phyloP scores from a whole-genome alignment of 805 yeast species.

The Saccharomycopsis sp. region DNA sequence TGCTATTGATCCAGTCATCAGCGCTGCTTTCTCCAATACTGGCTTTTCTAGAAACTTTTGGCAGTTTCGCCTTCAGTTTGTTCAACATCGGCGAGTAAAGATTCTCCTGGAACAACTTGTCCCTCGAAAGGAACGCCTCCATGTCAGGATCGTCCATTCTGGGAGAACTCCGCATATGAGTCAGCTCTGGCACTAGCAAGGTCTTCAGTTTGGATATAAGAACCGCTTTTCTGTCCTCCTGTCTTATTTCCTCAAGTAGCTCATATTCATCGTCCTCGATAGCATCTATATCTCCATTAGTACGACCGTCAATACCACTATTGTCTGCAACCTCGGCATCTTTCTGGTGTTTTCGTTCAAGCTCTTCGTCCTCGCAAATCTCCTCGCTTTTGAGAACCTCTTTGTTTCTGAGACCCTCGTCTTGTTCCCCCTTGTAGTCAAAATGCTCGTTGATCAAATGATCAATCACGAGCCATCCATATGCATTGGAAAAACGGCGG shows the following conservation, averaged over 20 bases:
- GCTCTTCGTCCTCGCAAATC: too few relatives aligned
- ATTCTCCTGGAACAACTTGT: background rate
- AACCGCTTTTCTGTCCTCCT: background rate
- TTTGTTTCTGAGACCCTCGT: too few relatives aligned
- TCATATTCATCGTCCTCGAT: too few relatives aligned
- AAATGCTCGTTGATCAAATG: conserved; percentile 64
- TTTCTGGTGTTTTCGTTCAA: too few relatives aligned
- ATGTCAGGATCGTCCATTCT: background rate
- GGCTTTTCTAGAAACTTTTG: background rate
- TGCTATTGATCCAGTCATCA: conserved; percentile 20
- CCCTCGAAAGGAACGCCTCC: background rate
- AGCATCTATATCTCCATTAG: too few relatives aligned
- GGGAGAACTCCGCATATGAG: background rate
- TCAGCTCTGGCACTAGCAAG: background rate
- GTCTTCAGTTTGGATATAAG: background rate
- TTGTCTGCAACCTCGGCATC: too few relatives aligned
- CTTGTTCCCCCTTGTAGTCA: conserved; percentile 19
- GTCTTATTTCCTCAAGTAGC: background rate
- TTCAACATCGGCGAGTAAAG: background rate
- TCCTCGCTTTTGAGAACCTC: too few relatives aligned
- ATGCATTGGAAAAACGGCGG: conserved; percentile 68
- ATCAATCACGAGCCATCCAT: conserved; percentile 78
- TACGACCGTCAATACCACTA: too few relatives aligned
- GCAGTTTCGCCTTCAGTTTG: background rate
- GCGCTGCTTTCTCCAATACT: background rate